Evolutionary conservation across 2,329 filamentous ascomycete genomes (phyloP), one percentile per base, ranked within the genome.

Genomic region (Coniella lustricola): DNA sequence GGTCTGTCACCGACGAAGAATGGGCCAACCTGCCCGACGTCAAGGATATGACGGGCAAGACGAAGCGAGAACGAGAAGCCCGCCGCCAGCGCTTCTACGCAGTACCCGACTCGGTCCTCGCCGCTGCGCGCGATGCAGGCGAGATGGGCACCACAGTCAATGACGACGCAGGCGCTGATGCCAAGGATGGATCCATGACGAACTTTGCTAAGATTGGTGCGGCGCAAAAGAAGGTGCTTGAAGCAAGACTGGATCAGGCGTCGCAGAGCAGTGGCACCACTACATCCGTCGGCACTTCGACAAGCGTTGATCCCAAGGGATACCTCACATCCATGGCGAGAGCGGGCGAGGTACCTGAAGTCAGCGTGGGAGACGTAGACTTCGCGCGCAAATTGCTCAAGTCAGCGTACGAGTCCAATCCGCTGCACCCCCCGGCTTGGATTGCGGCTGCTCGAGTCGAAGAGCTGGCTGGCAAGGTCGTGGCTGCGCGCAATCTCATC

Each of bases 151-250:
- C 90, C 2, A 94, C 88, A 0, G 83, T 98, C n/a, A 77, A 82
- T 38, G 89, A 94, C 33, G 90, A 95, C 52, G 66, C 70, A 2
- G 71, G 67, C 17, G 59, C 62, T 2, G 69, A 74, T 41, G 68
- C 66, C 22, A 77, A 83, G 50, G 90, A 95, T 60, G 90, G 91
- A 2, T 95, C 90, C 1, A 93, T 95, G 80, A 98, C 91, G 10
- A 96, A 98, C 64, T 98, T 98, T 64, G 91, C 91, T 38, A 87
- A 95, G 65, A 97, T 98, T 54, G 93, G 94, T 67, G 90, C 90
- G 38, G 94, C 93, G 17, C 83, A 93, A 70, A 89, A 96, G 71
- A 96, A 95, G 67, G 93, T 96, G 35, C 77, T 98, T 46, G 86
- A 95, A 64, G 91, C 94, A n/a, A 84, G 88, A 57, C 74, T 98